Evolutionary conservation across 345 rosid species (phyloP).

Genomic region (Melaleuca alternifolia): DNA sequence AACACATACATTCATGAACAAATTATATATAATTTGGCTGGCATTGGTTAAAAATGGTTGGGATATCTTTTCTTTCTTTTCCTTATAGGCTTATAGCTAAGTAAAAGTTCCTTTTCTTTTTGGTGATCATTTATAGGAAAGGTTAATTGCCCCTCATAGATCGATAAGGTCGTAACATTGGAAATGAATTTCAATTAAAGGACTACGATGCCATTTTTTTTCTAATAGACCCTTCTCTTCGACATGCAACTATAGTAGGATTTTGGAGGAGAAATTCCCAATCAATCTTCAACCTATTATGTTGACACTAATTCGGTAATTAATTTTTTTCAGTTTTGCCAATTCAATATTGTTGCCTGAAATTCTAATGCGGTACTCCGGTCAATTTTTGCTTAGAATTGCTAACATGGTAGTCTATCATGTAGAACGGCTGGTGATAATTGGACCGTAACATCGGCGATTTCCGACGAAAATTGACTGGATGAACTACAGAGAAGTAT

Average conservation of each 20-base stretch:
- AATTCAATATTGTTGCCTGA: background rate
- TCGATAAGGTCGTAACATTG: background rate
- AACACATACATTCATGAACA: background rate
- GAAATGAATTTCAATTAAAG: background rate
- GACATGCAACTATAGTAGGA: background rate
- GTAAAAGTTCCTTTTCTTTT: background rate
- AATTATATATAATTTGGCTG: background rate
- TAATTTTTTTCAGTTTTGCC: background rate
- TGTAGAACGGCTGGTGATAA: background rate
- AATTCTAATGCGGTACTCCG: background rate
- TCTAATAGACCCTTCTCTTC: background rate
- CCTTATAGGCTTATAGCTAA: background rate
- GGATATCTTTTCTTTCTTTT: background rate
- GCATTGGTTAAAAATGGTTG: background rate
- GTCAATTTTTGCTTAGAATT: background rate
- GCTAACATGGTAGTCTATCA: fast-evolving
- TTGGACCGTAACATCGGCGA: fast-evolving
- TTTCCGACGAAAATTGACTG: fast-evolving
- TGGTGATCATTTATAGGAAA: background rate
- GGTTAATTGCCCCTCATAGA: background rate
- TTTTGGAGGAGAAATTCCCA: background rate
- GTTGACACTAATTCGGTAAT: background rate
- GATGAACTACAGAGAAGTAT: background rate
- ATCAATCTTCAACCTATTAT: background rate
- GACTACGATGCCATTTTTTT: background rate